A percentile compares a stretch with the other conserved stretches of the same genome.
Conservation (phyloP, 202 grass and related monocot species). For the Setaria viridis region DNA sequence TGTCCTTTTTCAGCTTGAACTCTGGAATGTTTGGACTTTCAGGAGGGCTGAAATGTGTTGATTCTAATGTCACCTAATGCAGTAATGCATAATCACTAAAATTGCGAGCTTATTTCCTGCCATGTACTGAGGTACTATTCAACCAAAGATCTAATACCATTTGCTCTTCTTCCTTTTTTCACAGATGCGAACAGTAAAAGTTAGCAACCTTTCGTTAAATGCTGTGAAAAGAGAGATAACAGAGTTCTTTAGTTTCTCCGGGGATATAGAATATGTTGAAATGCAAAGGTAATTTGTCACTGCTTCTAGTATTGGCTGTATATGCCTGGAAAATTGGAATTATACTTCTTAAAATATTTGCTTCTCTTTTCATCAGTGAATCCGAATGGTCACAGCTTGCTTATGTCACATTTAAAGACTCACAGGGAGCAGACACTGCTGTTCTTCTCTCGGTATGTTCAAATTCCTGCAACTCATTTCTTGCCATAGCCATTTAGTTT, state of each 20-base stretch:
- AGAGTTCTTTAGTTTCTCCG: slow-evolving; percentile 99
- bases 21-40: background rate
- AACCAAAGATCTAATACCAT: slow-evolving; percentile 18
- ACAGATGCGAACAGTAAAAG: slow-evolving; percentile 87
- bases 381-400: slow-evolving; percentile 88
- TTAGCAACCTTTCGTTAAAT: slow-evolving; percentile 81
- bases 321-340: slow-evolving; percentile 11
- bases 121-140: background rate
- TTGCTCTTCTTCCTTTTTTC: slow-evolving; percentile 22
- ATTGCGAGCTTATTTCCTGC: slow-evolving; percentile 18
- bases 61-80: slow-evolving; percentile 24
- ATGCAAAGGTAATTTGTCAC: slow-evolving; percentile 79
- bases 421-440: slow-evolving; percentile 90
- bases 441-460: slow-evolving; percentile 85
- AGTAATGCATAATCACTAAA: slow-evolving; percentile 4
- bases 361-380: slow-evolving; percentile 65
- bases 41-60: slow-evolving; percentile 3
- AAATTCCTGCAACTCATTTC: slow-evolving; percentile 43
- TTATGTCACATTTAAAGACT: slow-evolving; percentile 93
- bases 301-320: slow-evolving; percentile 10
- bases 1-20: slow-evolving; percentile 19
- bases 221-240: slow-evolving; percentile 88
- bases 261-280: slow-evolving; percentile 93
- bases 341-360: slow-evolving; percentile 41
- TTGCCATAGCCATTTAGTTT: slow-evolving; percentile 12